Evolutionary conservation across 345 rosid species (phyloP), one percentile per base, ranked within the genome.

Genomic region (Nephelium lappaceum): DNA sequence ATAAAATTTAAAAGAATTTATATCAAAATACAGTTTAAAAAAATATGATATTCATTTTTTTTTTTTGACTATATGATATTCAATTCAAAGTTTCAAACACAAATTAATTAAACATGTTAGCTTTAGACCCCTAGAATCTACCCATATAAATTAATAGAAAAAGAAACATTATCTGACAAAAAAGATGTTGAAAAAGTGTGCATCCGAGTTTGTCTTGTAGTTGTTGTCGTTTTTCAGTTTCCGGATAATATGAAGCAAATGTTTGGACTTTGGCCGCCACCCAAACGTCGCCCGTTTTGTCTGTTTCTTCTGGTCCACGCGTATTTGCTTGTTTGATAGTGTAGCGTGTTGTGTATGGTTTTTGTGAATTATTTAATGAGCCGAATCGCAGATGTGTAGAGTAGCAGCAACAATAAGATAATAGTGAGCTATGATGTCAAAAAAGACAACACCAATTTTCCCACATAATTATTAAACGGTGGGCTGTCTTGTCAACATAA

Each of bases 221-320:
- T 15, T 8, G 4, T 62, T 77, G 81, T 77, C 74, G 74, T 77
- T 66, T 76, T 71, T 11, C 45, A 73, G 77, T 71, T 76, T 27
- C 1, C 4, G 45, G 61, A 51, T 55, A 58, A 27, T 6, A 3
- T 9, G 0, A 66, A 64, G 45, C 62, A 31, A 10, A 39, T 24
- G 31, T 55, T 57, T 41, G 47, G 51, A 53, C 11, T 19, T 12
- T 60, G 43, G 73, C 60, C 31, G 60, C 71, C 70, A n/a, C n/a
- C 65, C 42, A 27, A 25, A 47, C 74, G 67, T 65, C 11, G 51
- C 53, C 1, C 24, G 69, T 41, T 25, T 60, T 77, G 78, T 81
- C 71, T 61, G 70, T 51, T 42, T 62, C 70, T 62, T 41, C 60
- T 0, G 3, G 27, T 67, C 60, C 78, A 68, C 81, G 60, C 36